Evolutionary conservation across 371 early-diverging fungal species (phyloP).

Genomic region (Phascolomyces articulosus): DNA sequence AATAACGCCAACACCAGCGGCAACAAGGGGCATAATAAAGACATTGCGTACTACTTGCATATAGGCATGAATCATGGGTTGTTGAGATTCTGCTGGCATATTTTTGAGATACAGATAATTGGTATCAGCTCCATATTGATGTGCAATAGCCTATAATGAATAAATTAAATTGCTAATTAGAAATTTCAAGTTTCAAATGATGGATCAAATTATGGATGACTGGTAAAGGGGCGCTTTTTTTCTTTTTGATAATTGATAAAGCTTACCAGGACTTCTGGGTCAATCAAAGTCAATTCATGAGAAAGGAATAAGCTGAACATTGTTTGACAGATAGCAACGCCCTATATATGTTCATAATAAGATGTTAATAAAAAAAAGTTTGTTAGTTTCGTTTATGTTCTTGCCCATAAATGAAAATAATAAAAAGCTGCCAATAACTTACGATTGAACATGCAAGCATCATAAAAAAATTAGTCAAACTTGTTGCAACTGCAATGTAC

Average conservation of each 20-base stretch:
- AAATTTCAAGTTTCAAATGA: too few species aligned
- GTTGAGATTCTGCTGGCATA: constrained; percentile 35
- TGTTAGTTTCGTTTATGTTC: too few species aligned
- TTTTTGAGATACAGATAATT: constrained; percentile 31
- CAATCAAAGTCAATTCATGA: not conserved
- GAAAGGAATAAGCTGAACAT: constrained; percentile 16
- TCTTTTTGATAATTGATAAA: too few species aligned
- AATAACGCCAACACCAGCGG: constrained; percentile 7
- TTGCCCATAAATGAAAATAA: too few species aligned
- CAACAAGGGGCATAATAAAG: constrained; percentile 5
- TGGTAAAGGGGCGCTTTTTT: too few species aligned
- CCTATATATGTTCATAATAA: constrained; percentile 8
- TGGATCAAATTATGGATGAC: too few species aligned
- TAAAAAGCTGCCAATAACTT: not conserved
- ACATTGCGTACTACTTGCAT: constrained; percentile 4
- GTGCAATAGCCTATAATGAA: constrained; percentile 12
- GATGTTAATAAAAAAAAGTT: too few species aligned
- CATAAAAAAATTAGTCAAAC: constrained; percentile 42
- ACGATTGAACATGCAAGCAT: constrained; percentile 37
- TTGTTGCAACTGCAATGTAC: constrained; percentile 69
- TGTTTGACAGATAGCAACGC: constrained; percentile 39
- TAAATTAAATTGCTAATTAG: too few species aligned
- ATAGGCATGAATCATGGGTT: constrained; percentile 42
- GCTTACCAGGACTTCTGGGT: not conserved
- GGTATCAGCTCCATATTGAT: constrained; percentile 26